Evolutionary conservation across 1,284 basidiomycete species (phyloP), one percentile per base, ranked within the genome.

Genomic region (Lignosus rhinocerotis): DNA sequence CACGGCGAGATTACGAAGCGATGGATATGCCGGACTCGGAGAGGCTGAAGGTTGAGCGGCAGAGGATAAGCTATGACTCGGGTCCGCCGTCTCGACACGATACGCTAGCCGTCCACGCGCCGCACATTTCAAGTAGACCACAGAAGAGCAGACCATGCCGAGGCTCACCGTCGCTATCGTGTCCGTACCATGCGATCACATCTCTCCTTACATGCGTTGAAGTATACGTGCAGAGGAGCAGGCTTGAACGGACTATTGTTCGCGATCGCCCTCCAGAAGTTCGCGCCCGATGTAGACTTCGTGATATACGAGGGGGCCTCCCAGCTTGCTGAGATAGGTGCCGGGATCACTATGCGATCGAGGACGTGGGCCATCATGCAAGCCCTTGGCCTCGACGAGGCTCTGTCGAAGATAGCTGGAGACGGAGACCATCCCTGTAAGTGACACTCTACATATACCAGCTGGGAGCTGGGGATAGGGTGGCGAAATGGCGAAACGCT

Each of bases 321-420:
- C 33, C 68, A 77, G 52, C 76, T 84, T 39, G 68, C 75, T 21
- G 81, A 83, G 66, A 52, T 83, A 21, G 84, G 84, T n/a, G 83
- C 83, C 17, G 84, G 85, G 8, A 74, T 86, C 44, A 82, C 80
- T 1, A 64, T 86, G 70, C 84, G 71, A 66, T 73, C 77, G 39
- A 75, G 82, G 72, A 68, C 76, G 48, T 79, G 78, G 81, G 74
- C 78, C 66, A 73, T 84, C 54, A 70, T 86, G 43, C 71, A 67
- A 56, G 77, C 73, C 61, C 67, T 86, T 25, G 80, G 79, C 31
- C 69, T 86, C 11, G 81, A 83, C 44, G 68, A 76, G 9, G 79
- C 78, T 3, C 65, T 85, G 3, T 63, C 79, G 19, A 73, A 74
- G 53, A 66, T 67, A 12, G 77, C 77, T 2, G 78, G 77, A 55